These are phyloP conservation scores for Liquidambar formosana DNA, from an alignment of 164 flowering plant genomes.

Conservation along the genomic window DNA sequence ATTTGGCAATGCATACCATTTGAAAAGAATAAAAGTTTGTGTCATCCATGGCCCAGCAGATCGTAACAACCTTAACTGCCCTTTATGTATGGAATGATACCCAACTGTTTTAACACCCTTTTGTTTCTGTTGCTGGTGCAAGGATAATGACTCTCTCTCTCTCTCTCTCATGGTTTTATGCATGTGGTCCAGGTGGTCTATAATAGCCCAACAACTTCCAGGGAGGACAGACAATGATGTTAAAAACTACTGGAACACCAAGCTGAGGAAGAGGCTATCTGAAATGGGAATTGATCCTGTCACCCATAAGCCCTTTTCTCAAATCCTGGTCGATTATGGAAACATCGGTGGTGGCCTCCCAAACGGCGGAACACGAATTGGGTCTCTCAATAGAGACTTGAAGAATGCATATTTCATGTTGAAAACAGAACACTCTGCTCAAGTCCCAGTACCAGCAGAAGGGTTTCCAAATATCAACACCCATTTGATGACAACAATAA, in stretches of 20 bases:
- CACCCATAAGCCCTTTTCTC: conserved; percentile 86
- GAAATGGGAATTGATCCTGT: conserved; percentile 90
- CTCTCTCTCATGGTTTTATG: conserved; percentile 3
- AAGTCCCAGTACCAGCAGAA: conserved; percentile 2
- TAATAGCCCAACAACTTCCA: conserved; percentile 81
- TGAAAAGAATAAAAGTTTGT: too few relatives aligned
- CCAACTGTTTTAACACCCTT: too few relatives aligned
- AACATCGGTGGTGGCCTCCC: conserved; percentile 61
- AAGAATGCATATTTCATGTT: conserved; percentile 40
- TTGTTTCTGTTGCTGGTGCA: conserved; percentile 11
- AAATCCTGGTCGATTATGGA: conserved; percentile 71
- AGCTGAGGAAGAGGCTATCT: conserved; percentile 67
- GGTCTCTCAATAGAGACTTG: conserved; percentile 50
- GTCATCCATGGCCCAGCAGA: too few relatives aligned
- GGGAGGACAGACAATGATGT: conserved; percentile 92
- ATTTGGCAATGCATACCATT: too few relatives aligned
- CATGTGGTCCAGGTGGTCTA: conserved; percentile 64
- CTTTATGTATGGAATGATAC: too few relatives aligned
- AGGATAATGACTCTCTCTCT: conserved; percentile 11
- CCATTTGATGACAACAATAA: conserved; percentile 7
- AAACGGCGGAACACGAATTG: conserved; percentile 34
- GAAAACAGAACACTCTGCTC: conserved; percentile 26
- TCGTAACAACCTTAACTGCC: too few relatives aligned
- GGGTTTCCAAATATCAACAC: conserved; percentile 7
- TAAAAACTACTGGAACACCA: conserved; percentile 85